A percentile compares a stretch with the other conserved stretches of the same genome.
phyloP scores from a whole-genome alignment of 116 monocot genomes.

The Zostera marina region DNA sequence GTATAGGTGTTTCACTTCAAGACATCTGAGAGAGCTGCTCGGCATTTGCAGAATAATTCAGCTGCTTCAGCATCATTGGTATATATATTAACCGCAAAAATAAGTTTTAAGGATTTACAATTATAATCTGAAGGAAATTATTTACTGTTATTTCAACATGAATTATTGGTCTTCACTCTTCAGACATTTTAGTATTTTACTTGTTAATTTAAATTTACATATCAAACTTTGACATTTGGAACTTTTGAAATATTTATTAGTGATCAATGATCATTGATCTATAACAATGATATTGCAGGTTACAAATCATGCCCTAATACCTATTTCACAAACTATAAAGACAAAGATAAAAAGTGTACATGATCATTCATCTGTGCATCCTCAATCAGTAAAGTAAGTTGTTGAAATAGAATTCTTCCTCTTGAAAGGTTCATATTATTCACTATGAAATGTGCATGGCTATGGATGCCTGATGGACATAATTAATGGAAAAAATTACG shows the following conservation, averaged over 20 bases:
- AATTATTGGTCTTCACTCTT: not conserved
- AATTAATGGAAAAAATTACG: too few species aligned
- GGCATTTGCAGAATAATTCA: not conserved
- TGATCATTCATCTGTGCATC: not conserved
- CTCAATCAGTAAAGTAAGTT: not conserved
- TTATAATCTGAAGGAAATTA: too few species aligned
- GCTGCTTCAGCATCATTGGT: too few species aligned
- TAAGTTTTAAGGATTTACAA: too few species aligned
- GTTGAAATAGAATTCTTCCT: not conserved
- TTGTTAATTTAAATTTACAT: too few species aligned
- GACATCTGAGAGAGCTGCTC: conserved; percentile 1
- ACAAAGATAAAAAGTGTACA: not conserved
- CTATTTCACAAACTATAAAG: not conserved
- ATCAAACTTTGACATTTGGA: too few species aligned
- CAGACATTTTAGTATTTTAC: too few species aligned
- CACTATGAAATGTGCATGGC: not conserved
- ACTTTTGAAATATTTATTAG: too few species aligned
- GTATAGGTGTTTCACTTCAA: not conserved
- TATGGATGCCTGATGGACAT: not conserved
- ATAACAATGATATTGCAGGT: not conserved
- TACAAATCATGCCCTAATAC: not conserved
- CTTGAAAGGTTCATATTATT: not conserved
- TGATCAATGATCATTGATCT: too few species aligned
- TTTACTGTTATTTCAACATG: not conserved
- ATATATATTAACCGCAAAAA: too few species aligned